Evolutionary conservation across 1,284 basidiomycete genomes (phyloP).

Genomic region (Wolfiporia cocos): DNA sequence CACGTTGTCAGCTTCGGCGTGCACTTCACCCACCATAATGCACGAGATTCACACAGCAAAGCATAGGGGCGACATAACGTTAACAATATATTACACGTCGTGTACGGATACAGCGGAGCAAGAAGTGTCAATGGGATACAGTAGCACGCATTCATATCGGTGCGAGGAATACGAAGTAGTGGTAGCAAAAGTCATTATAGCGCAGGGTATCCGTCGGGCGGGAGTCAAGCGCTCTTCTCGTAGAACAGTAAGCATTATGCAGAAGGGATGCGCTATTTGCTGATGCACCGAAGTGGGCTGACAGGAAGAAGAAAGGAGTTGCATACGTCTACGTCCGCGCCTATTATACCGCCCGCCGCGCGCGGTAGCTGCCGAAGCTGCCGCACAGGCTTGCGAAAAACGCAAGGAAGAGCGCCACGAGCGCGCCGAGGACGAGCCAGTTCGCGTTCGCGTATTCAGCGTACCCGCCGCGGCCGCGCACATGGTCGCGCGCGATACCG

Average conservation of each 20-base stretch:
- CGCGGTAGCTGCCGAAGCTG: slow-evolving; percentile 59
- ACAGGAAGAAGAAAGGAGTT: too few species aligned
- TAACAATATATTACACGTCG: neutral
- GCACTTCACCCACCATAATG: too few species aligned
- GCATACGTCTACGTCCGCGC: neutral
- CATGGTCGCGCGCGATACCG: slow-evolving; percentile 56
- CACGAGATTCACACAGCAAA: too few species aligned
- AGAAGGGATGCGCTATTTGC: too few species aligned
- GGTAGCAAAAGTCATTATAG: neutral
- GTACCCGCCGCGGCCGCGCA: slow-evolving; percentile 41
- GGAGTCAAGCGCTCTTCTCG: too few species aligned
- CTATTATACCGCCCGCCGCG: slow-evolving; percentile 20
- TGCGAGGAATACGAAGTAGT: neutral
- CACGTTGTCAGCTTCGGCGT: too few species aligned
- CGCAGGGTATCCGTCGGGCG: too few species aligned
- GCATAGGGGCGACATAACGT: too few species aligned
- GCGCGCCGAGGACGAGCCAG: slow-evolving; percentile 72
- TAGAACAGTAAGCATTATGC: too few species aligned
- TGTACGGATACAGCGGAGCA: neutral
- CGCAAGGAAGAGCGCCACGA: slow-evolving; percentile 56
- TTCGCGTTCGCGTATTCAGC: slow-evolving; percentile 72
- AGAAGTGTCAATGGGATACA: neutral
- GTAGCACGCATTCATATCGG: neutral
- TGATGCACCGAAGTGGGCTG: too few species aligned
- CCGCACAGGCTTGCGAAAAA: slow-evolving; percentile 65